A percentile compares a stretch with the other conserved stretches of the same genome.
These are phyloP conservation scores for Aspergillus viridinutans DNA, from an alignment of 2,329 filamentous ascomycete genomes.

Conservation along the genomic window DNA sequence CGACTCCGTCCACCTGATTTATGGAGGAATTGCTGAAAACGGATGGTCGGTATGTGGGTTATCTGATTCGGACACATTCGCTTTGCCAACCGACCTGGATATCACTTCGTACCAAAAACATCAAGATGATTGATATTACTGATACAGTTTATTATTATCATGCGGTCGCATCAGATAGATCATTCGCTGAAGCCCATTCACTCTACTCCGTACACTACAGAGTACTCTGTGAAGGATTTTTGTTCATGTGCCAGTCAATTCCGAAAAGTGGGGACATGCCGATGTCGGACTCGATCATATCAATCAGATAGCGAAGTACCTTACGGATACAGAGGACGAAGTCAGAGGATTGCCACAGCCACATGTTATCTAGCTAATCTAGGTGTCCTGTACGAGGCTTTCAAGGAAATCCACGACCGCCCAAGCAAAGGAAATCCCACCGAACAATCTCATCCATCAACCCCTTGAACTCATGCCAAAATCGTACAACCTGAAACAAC, in stretches of 20 bases:
- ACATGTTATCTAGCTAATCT: background rate
- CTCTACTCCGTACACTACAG: too few relatives aligned
- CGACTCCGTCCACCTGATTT: background rate
- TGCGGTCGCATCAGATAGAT: background rate
- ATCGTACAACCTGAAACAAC: too few relatives aligned
- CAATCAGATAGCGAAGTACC: constrained; percentile 9
- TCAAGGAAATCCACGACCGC: background rate
- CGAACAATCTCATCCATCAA: background rate
- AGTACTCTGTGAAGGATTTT: too few relatives aligned
- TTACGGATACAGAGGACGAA: background rate
- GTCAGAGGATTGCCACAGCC: background rate
- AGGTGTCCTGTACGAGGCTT: background rate
- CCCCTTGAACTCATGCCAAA: too few relatives aligned
- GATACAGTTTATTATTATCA: background rate
- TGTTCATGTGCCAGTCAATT: constrained; percentile 1
- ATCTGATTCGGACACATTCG: background rate
- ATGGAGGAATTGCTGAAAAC: background rate
- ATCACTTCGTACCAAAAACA: background rate
- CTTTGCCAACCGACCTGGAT: background rate
- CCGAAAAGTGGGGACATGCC: constrained; percentile 2
- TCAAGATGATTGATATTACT: background rate
- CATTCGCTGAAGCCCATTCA: background rate
- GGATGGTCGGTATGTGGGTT: background rate
- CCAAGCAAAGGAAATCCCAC: background rate
- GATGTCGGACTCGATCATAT: constrained; percentile 14